phyloP scores from a whole-genome alignment of 139 green algal genomes.

The Haematococcus lacustris region DNA sequence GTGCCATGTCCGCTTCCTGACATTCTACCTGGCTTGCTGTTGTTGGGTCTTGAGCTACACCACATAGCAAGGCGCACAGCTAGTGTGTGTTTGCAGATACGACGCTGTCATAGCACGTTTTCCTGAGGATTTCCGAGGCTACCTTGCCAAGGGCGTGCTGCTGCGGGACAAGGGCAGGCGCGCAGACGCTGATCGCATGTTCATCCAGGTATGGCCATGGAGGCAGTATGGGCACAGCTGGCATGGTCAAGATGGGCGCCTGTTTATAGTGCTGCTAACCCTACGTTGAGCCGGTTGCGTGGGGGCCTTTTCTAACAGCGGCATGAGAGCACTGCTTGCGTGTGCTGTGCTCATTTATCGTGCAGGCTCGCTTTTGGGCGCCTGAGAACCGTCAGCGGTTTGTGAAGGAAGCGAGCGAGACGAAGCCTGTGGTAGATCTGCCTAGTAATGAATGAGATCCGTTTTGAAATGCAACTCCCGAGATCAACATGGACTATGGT shows the following conservation, averaged over 20 bases:
- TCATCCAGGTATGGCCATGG: conserved; percentile 38
- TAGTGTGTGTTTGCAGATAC: conserved; percentile 9
- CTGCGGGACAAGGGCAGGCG: conserved; percentile 42
- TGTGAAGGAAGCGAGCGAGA: conserved; percentile 21
- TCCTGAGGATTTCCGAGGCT: conserved; percentile 41
- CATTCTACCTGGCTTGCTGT: no score
- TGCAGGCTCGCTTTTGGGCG: conserved; percentile 45
- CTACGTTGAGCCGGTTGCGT: no score
- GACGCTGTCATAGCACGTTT: conserved; percentile 5
- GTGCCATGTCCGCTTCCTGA: no score
- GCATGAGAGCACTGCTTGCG: no score
- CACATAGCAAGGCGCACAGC: no score
- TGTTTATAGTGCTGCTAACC: no score
- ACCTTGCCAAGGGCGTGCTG: conserved; percentile 50
- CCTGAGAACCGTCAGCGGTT: conserved; percentile 37
- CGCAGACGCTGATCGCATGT: conserved; percentile 49
- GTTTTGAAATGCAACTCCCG: no score
- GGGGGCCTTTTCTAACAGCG: no score
- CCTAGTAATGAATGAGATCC: no score
- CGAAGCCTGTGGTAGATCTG: conserved; percentile 14
- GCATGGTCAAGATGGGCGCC: neutral
- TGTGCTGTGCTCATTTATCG: no score
- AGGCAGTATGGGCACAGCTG: neutral
- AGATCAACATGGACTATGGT: conserved; percentile 27
- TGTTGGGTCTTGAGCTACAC: no score